phyloP scores from a whole-genome alignment of 2,329 filamentous ascomycete species.

The Ceratocystis smalleyi region DNA sequence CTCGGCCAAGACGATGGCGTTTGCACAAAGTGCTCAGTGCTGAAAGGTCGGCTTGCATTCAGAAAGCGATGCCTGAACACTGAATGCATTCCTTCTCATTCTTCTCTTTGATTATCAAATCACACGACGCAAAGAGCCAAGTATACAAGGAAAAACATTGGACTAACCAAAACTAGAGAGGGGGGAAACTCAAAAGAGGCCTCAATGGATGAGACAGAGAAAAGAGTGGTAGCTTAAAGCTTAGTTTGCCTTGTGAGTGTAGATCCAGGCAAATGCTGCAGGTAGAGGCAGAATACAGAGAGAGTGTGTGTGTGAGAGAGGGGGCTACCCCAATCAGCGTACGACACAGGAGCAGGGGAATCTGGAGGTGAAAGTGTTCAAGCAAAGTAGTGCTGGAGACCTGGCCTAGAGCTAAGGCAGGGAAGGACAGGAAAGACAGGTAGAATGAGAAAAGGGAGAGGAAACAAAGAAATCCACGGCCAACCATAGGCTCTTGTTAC shows the following conservation, averaged over 20 bases:
- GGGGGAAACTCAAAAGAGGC: background rate
- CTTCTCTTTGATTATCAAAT: background rate
- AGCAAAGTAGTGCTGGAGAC: too few species aligned
- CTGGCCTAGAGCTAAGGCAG: background rate
- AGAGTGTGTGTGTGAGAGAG: background rate
- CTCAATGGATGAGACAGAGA: background rate
- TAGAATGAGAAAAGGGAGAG: background rate
- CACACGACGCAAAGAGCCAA: background rate
- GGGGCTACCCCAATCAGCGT: too few species aligned
- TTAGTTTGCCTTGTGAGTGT: background rate
- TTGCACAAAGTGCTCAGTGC: too few species aligned
- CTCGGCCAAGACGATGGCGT: too few species aligned
- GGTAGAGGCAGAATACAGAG: too few species aligned
- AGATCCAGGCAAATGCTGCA: background rate
- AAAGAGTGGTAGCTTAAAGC: background rate
- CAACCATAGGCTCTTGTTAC: background rate
- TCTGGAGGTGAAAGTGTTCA: too few species aligned
- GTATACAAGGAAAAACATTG: background rate
- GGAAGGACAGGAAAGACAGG: background rate
- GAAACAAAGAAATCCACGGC: background rate
- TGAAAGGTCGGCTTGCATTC: too few species aligned
- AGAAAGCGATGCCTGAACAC: too few species aligned
- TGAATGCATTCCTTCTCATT: too few species aligned
- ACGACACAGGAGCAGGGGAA: too few species aligned
- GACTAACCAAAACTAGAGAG: background rate